Base-by-base conservation (phyloP, 2,329 filamentous ascomycete genomes). In the Magnaporthiopsis incrustans region DNA sequence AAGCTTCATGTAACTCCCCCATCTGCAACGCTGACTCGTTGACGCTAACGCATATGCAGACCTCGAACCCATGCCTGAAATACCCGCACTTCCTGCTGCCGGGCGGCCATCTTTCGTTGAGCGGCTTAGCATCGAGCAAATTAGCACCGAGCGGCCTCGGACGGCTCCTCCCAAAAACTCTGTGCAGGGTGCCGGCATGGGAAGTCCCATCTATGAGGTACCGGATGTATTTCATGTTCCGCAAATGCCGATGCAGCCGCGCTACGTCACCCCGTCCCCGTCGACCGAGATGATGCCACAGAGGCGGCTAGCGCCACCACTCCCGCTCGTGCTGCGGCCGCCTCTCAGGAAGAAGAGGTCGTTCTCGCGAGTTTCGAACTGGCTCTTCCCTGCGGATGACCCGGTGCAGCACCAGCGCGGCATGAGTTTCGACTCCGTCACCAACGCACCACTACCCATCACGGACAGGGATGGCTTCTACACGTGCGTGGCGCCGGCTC, bases 281-380 rank as follows among this genome's bases (percentile, higher is more conserved):
- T 65, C 22, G 65, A 63, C n/a, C 63, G 64, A 38, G 67, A 60
- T 67, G 32, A 64, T 73, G 14, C 71, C 77, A 27, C 74, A 77
- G 6, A 72, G 75, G 8, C 74, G 77, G 1, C 77, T 82, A 1
- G 81, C 83, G 3, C 85, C 84, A 1, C 85, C 85, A 2, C 74
- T 86, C 5, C 84, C 85, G 0, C 77, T 87, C 30, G 80, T 85
- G 22, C 77, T 86, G 64, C 81, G 82, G n/a, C 85, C 84, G 10
- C 83, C 84, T 1, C 71, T 88, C 66, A 78, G 85, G 65, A 88
- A 88, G 77, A 88, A 87, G 78, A 88, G 88, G 70, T 87, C 85
- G 0, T 88, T 89, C 70, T 85, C 84, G 12, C 79, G 81, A 22
- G 82, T 88, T 11, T 87, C 85, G 3, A 80, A 73, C 68, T 88